Conservation (phyloP, 768 basidiomycete species). For the Russula sp. region DNA sequence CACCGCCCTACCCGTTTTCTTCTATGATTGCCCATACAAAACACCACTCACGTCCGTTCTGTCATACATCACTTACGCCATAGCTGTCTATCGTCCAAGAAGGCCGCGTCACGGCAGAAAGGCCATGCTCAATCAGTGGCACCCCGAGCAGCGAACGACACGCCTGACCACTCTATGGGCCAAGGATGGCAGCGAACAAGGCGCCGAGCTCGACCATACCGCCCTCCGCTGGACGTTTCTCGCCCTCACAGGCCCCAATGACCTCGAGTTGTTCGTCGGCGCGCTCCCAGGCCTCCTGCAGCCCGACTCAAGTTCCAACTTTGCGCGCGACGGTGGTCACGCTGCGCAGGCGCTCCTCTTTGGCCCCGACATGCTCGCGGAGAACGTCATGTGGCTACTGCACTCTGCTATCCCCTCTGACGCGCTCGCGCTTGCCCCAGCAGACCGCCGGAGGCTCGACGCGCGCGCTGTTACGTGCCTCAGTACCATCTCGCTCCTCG, state of each 20-base stretch:
- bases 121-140: neutral
- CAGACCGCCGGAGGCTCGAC: conserved; percentile 5
- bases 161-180: conserved; percentile 5
- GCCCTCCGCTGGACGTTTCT: conserved; percentile 16
- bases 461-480: conserved; percentile 4
- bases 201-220: conserved; percentile 8
- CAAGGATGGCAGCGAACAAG: neutral
- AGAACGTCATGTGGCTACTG: neutral
- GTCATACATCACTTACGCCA: neutral
- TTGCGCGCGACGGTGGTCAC: neutral
- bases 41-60: conserved; percentile 12
- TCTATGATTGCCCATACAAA: conserved; percentile 12
- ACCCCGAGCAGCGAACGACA: neutral
- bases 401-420: conserved; percentile 4
- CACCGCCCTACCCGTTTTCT: conserved; percentile 10
- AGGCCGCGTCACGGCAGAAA: neutral
- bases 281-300: conserved; percentile 8
- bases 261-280: conserved; percentile 8
- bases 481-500: neutral
- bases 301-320: neutral
- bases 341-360: conserved; percentile 9
- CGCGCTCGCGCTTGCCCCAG: neutral
- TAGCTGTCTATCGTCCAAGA: neutral
- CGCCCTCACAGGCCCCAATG: conserved; percentile 2
- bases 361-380: conserved; percentile 7